phyloP scores from a whole-genome alignment of 1,139 yeast genomes.

The Hemisphaericaspora xylofermentans region DNA sequence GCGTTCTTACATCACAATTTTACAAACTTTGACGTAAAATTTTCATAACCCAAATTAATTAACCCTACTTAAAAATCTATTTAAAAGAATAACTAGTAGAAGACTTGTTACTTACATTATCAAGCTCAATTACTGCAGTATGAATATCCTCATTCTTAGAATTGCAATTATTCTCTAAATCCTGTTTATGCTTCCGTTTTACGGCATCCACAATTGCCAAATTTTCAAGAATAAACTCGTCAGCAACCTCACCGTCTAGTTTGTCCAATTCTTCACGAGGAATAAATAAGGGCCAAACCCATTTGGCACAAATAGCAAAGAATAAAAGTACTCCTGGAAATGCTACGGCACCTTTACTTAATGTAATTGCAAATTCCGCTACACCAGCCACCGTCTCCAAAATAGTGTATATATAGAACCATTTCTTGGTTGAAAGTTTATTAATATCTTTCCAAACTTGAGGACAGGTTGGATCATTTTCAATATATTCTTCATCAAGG shows the following conservation, averaged over 20 bases:
- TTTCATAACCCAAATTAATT: not conserved
- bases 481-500: conserved; percentile 53
- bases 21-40: too few relatives aligned
- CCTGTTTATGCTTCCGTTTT: conserved; percentile 11
- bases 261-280: conserved; percentile 57
- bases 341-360: conserved; percentile 90
- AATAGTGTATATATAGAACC: conserved; percentile 54
- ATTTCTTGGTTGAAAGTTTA: conserved; percentile 38
- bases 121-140: not conserved
- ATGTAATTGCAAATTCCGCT: conserved; percentile 81
- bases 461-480: conserved; percentile 37
- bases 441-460: conserved; percentile 34
- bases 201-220: conserved; percentile 23
- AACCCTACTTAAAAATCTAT: not conserved
- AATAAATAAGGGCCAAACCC: conserved; percentile 69
- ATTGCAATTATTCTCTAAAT: conserved; percentile 3
- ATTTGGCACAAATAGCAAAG: conserved; percentile 59
- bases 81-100: not conserved
- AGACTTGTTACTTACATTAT: not conserved
- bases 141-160: conserved; percentile 7
- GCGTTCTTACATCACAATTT: too few relatives aligned
- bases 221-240: conserved; percentile 46
- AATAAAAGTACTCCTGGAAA: conserved; percentile 77
- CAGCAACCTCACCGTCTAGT: conserved; percentile 76
- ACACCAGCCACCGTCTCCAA: conserved; percentile 68